Base-by-base conservation (phyloP, 2,329 filamentous ascomycete species). In the Seiridium unicorne region DNA sequence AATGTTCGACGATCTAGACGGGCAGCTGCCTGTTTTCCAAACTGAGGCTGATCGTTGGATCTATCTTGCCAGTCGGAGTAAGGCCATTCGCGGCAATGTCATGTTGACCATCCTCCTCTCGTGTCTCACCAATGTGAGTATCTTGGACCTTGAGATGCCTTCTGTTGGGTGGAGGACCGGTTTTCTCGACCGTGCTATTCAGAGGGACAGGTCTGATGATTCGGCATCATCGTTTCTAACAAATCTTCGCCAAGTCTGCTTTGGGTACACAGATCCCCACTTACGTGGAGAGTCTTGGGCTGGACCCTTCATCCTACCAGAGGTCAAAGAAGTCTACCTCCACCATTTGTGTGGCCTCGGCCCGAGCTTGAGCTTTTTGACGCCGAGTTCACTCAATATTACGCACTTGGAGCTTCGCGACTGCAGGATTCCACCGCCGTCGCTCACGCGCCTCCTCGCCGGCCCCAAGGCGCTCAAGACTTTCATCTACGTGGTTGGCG, bases 401-500 rank as follows among this genome's bases (percentile, higher is more conserved):
- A 47, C 46, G 9, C 60, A 62, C 11, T 32, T 62, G 53, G 60
- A 62, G 26, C 54, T 59, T 18, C 54, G 56, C 48, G 55, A 63
- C 55, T 62, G 59, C 47, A 35, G 60, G 44, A 35, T 64, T 10
- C 38, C 51, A 10, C 57, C 61, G 4, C 44, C 40, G 11, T 59
- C 44, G 6, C 55, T 61, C 34, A 34, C 8, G 26, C 53, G 40
- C 4, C 55, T 60, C 13, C 31, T 60, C 26, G 7, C 44, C 11
- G 13, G 51, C 31, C 51, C 57, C 1, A 58, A 58, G 34, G 35
- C 53, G 35, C 49, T 64, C 18, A 60, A 55, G 32, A 38, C 35
- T 10, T 59, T 60, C 38, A 57, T 62, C 46, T 60, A 60, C 58
- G 57, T 61, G 34, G 47, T 62, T 48, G 57, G 55, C 42, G 60